Base-by-base conservation (phyloP, 805 yeast species). In the Ogataea nonfermentans region DNA sequence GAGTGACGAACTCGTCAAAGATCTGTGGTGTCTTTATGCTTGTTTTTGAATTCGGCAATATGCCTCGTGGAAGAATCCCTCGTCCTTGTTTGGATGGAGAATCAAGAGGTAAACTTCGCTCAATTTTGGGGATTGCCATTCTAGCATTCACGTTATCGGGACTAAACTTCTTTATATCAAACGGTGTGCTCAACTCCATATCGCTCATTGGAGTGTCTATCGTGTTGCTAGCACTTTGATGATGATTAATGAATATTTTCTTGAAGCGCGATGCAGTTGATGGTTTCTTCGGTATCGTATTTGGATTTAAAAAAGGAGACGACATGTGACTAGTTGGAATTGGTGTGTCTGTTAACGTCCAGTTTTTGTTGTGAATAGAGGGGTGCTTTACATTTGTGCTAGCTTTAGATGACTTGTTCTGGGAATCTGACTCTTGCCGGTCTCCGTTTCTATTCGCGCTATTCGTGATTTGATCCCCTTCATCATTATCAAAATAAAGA, bases 1-100 rank as follows among this genome's bases (percentile, higher is more conserved):
- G 80, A 0, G 81, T 73, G 24, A 61, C 52, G 41, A 66, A 66
- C 4, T 45, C 47, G 10, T 45, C 44, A 22, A 8, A 15, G 13
- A 43, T 32, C 8, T 47, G 25, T 4, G 55, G 54, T 4, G 56
- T 48, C 4, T 35, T 48, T 8, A 19, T 19, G 28, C 25, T 24
- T 9, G 24, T 9, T 28, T 38, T 31, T 9, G 32, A 17, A 29
- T 30, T 36, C 17, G 15, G 19, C 6, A 4, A 9, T 25, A 23
- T 32, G 3, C 22, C 10, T 6, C 27, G 32, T 10, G 14, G 19
- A 9, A 11, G 22, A 19, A 14, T 32, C 7, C 24, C 24, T 36
- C 31, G 40, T 29, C 35, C 40, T 11, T 42, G 40, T 37, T 49
- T 47, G 4, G 59, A 55, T 17, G 54, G 54, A 9, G 57, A 51